phyloP scores from a whole-genome alignment of 805 yeast genomes.

The Pichia insulana region DNA sequence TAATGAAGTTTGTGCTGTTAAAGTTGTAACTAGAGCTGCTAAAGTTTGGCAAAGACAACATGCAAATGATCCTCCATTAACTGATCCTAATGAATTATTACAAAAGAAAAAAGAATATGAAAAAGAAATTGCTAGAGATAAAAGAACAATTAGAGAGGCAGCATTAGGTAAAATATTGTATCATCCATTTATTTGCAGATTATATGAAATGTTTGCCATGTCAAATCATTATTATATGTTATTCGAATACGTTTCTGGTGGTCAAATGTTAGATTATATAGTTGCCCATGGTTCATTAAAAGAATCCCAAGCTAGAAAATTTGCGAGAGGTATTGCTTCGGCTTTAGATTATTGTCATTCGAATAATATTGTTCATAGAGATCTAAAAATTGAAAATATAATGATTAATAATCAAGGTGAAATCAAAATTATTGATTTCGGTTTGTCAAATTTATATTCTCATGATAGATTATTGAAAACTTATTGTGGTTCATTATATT shows the following conservation, averaged over 20 bases:
- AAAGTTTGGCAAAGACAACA: conserved; percentile 67
- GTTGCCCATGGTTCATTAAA: conserved; percentile 92
- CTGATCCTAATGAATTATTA: conserved; percentile 45
- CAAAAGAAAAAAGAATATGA: conserved; percentile 64
- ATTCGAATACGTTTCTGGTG: conserved; percentile 94
- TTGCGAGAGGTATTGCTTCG: conserved; percentile 89
- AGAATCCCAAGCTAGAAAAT: conserved; percentile 89
- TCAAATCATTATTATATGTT: conserved; percentile 94
- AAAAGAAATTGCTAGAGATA: conserved; percentile 82
- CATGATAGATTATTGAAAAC: conserved; percentile 70
- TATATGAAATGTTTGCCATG: conserved; percentile 93
- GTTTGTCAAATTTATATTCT: conserved; percentile 80
- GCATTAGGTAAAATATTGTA: conserved; percentile 83
- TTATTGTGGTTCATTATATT: conserved; percentile 93
- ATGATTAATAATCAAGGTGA: conserved; percentile 92
- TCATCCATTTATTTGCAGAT: conserved; percentile 86
- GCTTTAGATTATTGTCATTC: conserved; percentile 91
- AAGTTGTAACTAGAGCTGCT: conserved; percentile 86
- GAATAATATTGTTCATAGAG: conserved; percentile 94
- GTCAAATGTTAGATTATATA: conserved; percentile 94
- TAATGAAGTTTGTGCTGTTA: conserved; percentile 80
- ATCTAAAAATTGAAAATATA: conserved; percentile 90
- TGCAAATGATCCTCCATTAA: conserved; percentile 58
- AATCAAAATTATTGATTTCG: conserved; percentile 92
- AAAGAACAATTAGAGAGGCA: conserved; percentile 89